A percentile compares a stretch with the other conserved stretches of the same genome.
These are phyloP conservation scores for Nakazawaea pomicola DNA, from an alignment of 805 yeast species.

Conservation along the genomic window DNA sequence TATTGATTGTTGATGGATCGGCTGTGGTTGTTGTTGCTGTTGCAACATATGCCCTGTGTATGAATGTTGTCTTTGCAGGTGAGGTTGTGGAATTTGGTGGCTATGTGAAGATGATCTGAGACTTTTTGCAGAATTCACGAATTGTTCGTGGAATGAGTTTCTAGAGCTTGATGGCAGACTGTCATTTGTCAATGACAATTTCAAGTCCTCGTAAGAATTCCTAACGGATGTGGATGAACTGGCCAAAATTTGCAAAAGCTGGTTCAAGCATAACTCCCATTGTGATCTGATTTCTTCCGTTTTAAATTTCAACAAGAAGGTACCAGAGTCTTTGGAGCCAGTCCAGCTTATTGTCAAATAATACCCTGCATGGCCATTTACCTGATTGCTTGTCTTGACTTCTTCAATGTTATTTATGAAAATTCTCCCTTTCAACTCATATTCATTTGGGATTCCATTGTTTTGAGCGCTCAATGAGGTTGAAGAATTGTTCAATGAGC, in stretches of 20 bases:
- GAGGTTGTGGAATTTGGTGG: slow-evolving; percentile 5
- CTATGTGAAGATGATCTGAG: slow-evolving; percentile 11
- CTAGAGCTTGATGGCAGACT: slow-evolving; percentile 14
- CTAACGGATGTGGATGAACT: slow-evolving; percentile 9
- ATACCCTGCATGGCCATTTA: slow-evolving; percentile 37
- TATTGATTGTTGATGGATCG: slow-evolving; percentile 1
- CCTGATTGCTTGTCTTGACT: slow-evolving; percentile 24
- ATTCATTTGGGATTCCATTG: slow-evolving; percentile 12
- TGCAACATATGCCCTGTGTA: not conserved
- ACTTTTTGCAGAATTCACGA: slow-evolving; percentile 14
- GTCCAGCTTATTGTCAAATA: slow-evolving; percentile 70
- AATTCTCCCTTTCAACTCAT: slow-evolving; percentile 76
- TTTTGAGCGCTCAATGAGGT: slow-evolving; percentile 14
- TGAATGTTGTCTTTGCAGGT: slow-evolving; percentile 7
- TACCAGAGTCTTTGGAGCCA: slow-evolving; percentile 84
- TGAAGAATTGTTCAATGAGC: slow-evolving; percentile 33
- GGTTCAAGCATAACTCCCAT: slow-evolving; percentile 69
- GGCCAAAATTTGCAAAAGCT: slow-evolving; percentile 9
- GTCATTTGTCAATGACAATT: slow-evolving; percentile 19
- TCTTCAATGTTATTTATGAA: slow-evolving; percentile 63
- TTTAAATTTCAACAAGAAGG: slow-evolving; percentile 74
- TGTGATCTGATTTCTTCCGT: slow-evolving; percentile 79
- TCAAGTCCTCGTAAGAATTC: slow-evolving; percentile 14
- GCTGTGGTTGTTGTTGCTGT: not conserved
- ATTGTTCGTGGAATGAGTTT: slow-evolving; percentile 16